These are phyloP conservation scores for Leersia perrieri DNA, from an alignment of 176 grass and related monocot species.

Conservation along the genomic window DNA sequence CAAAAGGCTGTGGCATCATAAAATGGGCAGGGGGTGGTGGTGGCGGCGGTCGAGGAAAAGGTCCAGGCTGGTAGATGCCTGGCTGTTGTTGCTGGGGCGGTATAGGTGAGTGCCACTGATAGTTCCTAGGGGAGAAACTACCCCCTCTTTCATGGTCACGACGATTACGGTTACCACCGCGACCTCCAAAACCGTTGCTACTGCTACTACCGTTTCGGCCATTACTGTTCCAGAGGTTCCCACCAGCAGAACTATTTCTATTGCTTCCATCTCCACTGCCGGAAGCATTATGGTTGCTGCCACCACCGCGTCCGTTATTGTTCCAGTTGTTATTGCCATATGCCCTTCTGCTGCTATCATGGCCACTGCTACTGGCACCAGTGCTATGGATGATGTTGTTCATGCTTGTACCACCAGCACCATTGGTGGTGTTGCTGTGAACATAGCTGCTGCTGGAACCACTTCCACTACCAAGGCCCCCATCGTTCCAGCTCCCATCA, in stretches of 20 bases:
- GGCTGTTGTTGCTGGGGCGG: slow-evolving; percentile 31
- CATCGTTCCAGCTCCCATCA: slow-evolving; percentile 33
- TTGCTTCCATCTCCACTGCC: slow-evolving; percentile 24
- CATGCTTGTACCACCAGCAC: background rate
- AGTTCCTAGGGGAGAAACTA: slow-evolving; percentile 44
- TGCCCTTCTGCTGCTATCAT: slow-evolving; percentile 14
- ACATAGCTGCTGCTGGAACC: background rate
- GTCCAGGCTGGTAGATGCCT: slow-evolving; percentile 25
- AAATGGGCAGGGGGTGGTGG: slow-evolving; percentile 33
- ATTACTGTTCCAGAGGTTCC: slow-evolving; percentile 36
- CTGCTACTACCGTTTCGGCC: slow-evolving; percentile 8
- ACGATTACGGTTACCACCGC: slow-evolving; percentile 43
- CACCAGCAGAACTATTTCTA: background rate
- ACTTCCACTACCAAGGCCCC: background rate
- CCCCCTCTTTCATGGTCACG: slow-evolving; percentile 50
- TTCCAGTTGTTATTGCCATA: slow-evolving; percentile 26
- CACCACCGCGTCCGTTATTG: slow-evolving; percentile 6
- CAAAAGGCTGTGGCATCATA: slow-evolving; percentile 31
- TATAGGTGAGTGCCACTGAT: background rate
- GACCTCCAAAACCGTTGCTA: slow-evolving; percentile 37
- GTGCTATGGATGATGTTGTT: background rate
- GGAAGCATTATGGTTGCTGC: background rate
- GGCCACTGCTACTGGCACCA: background rate
- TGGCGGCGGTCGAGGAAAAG: slow-evolving; percentile 25
- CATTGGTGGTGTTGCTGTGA: slow-evolving; percentile 20